Base-by-base conservation (phyloP, 2,329 filamentous ascomycete genomes). In the Colletotrichum echinochloae region DNA sequence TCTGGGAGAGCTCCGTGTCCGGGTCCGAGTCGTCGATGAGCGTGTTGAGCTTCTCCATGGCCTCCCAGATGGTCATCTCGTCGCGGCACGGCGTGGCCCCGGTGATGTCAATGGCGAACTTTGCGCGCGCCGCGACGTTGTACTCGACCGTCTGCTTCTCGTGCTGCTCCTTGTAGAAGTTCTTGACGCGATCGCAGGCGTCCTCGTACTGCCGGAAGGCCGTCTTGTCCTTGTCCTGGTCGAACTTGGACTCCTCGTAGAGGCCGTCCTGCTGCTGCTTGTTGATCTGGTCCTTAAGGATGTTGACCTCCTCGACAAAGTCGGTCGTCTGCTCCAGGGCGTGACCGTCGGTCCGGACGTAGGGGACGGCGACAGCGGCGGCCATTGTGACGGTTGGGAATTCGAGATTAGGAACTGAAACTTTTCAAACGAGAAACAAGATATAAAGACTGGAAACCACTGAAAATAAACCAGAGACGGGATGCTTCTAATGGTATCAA, bases 11-110 rank as follows among this genome's bases (percentile, higher is more conserved):
- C 57, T 89, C 90, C 55, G 94, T 97, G 83, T 97, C 94, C 1
- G 94, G 94, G 83, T 97, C 94, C 26, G 91, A 94, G 82, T 97
- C 93, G 82, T 97, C 94, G 80, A 97, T 92, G 62, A 97, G 88
- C 0, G 92, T 94, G 87, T 97, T 94, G 77, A 97, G 91, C 82
- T 94, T 95, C 87, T 97, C 93, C 83, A 97, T 96, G 26, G 94
- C 94, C 80, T 97, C 86, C 94, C 94, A 97, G 79, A 97, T 87
- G 72, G 91, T 92, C 92, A 97, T 94, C 80, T 92, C 87, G 20
- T 91, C 89, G 64, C 86, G 83, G 49, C 76, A 77, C 23, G 92
- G 89, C 1, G 88, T 90, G 74, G 57, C 61, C n/a, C n/a, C 84
- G 83, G 94, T 93, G 65, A 87, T 83, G 75, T 92, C 69, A 59